Base-by-base conservation (phyloP, 768 basidiomycete genomes). In the Dentipellis sp. region DNA sequence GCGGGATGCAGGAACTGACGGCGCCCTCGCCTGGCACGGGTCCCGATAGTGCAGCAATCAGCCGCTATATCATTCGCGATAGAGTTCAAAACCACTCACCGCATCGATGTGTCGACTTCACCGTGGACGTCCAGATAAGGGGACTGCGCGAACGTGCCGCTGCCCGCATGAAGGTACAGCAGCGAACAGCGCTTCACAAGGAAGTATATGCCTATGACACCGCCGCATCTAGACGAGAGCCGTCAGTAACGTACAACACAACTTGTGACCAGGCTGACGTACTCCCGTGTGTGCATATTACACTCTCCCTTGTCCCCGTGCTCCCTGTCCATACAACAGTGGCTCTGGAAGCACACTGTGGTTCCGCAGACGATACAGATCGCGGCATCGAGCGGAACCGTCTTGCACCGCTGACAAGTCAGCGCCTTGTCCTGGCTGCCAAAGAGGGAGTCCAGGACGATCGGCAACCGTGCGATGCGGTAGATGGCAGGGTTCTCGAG, bases 41-140 rank as follows among this genome's bases (percentile, higher is more conserved):
- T 3, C 29, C 29, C 29, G 29, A 17, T 3, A 14, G 10, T 17
- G 51, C 12, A 35, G 42, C 45, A n/a, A 40, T 35, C 17, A 46
- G 23, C 34, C 7, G 47, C 7, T n/a, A 29, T 50, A 53, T 29
- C 46, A 29, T 29, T 29, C 29, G 29, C 29, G n/a, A 54, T 42
- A 48, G 38, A 37, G 9, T n/a, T n/a, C 14, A 47, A 21, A 40
- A 29, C 29, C 47, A 48, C 77, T 56, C 63, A 92, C 94, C 91
- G 83, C 86, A 95, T 91, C 2, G 87, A 88, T 11, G 90, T 75
- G 67, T 98, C 95, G 2, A 92, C 80, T 64, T 98, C 97, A 1
- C 95, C 97, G 58, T 98, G 97, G 1, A 81, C 81, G 63, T 99
- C 97, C 40, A 98, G 78, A 64, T 97, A 98, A 0, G 95, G 94